Percentiles rank a stretch among this genome's conserved stretches.
Conservation (phyloP, 2,329 filamentous ascomycete genomes). For the Meredithiella fracta region DNA sequence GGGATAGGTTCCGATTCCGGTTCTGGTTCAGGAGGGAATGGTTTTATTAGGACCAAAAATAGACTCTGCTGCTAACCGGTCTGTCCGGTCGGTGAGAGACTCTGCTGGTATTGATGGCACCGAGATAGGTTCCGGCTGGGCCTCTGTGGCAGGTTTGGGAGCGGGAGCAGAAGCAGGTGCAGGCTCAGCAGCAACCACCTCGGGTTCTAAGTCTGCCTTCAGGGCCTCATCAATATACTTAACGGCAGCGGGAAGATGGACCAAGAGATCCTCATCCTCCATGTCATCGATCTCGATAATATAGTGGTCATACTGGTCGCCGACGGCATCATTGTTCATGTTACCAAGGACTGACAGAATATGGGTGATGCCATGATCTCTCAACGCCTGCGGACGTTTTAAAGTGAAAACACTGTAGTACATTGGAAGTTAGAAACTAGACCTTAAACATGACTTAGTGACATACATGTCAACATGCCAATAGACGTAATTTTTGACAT, state of each 20-base stretch:
- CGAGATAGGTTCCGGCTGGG: neutral
- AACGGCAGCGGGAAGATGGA: constrained; percentile 62
- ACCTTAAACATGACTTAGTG: neutral
- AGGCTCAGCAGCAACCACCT: neutral
- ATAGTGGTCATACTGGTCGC: constrained; percentile 47
- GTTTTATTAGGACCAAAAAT: neutral
- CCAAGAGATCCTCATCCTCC: constrained; percentile 71
- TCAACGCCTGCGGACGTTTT: constrained; percentile 51
- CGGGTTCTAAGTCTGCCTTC: constrained; percentile 16
- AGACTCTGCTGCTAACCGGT: constrained; percentile 9
- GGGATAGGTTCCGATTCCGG: constrained; percentile 6
- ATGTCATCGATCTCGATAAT: constrained; percentile 79
- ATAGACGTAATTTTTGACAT: too few species aligned
- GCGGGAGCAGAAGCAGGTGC: neutral
- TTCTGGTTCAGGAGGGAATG: neutral
- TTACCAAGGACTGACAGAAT: constrained; percentile 63
- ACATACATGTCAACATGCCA: too few species aligned
- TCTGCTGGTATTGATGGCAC: neutral
- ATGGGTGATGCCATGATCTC: constrained; percentile 66
- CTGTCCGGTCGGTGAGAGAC: constrained; percentile 9
- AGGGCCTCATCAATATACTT: constrained; percentile 71
- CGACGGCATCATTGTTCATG: constrained; percentile 9
- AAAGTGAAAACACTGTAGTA: constrained; percentile 57
- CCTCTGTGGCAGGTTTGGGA: neutral
- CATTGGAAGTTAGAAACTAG: neutral